Percentiles rank a stretch among this genome's conserved stretches.
These are phyloP conservation scores for Colletotrichum aenigma DNA, from an alignment of 2,329 filamentous ascomycete species.

Conservation along the genomic window DNA sequence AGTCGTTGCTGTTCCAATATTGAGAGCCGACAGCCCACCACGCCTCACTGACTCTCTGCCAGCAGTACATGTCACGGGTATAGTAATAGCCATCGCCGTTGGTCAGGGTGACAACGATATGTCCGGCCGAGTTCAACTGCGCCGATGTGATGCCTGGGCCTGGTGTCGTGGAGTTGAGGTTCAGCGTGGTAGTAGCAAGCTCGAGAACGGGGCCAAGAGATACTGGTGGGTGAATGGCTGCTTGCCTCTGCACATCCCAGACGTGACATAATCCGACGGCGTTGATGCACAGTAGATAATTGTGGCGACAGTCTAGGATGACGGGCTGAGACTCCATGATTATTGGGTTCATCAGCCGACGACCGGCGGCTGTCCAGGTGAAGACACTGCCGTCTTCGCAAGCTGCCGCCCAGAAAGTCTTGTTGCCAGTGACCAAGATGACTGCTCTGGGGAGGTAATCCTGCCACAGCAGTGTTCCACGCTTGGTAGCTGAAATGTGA, in stretches of 20 bases:
- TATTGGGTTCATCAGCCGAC: conserved; percentile 82
- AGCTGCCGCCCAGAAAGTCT: conserved; percentile 88
- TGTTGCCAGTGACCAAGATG: conserved; percentile 88
- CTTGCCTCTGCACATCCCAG: conserved; percentile 87
- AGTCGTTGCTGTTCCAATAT: conserved; percentile 98
- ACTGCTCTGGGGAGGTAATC: conserved; percentile 89
- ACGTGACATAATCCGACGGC: conserved; percentile 89
- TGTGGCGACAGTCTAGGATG: conserved; percentile 87
- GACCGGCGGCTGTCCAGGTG: conserved; percentile 89
- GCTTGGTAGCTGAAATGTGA: conserved; percentile 80
- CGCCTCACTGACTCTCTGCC: conserved; percentile 94
- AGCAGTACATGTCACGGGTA: conserved; percentile 81
- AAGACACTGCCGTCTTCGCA: conserved; percentile 93
- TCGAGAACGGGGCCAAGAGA: conserved; percentile 90
- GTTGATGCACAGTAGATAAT: conserved; percentile 89
- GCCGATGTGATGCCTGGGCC: conserved; percentile 89
- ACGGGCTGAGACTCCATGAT: conserved; percentile 92
- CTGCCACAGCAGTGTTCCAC: conserved; percentile 85
- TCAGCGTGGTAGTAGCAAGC: conserved; percentile 79
- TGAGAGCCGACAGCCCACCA: conserved; percentile 99
- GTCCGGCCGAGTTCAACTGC: conserved; percentile 85
- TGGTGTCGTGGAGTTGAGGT: conserved; percentile 74
- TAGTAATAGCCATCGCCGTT: conserved; percentile 97
- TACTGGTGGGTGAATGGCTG: conserved; percentile 85
- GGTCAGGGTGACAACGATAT: conserved; percentile 86